A percentile compares a stretch with the other conserved stretches of the same genome.
Evolutionary conservation across 2,329 filamentous ascomycete genomes (phyloP).

Genomic region (Botrytis tulipae): DNA sequence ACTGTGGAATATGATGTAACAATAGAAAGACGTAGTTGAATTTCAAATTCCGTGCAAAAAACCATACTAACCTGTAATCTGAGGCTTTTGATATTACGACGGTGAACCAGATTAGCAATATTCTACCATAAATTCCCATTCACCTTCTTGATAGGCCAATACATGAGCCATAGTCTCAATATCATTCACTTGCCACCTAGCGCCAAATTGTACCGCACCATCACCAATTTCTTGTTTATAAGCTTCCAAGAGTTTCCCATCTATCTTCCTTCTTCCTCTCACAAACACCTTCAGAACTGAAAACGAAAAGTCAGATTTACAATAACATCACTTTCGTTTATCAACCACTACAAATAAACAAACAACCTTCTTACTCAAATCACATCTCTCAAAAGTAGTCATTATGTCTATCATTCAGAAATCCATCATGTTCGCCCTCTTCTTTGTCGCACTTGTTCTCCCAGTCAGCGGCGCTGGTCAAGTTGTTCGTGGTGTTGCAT

Average conservation of each 20-base stretch:
- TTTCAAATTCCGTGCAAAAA: background rate
- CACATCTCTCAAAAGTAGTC: background rate
- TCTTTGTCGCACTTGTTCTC: background rate
- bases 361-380: background rate
- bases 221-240: background rate
- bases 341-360: background rate
- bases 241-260: background rate
- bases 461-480: background rate
- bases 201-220: too few relatives aligned
- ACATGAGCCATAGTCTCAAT: background rate
- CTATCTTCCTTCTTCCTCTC: background rate
- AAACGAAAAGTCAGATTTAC: background rate
- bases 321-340: background rate
- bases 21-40: background rate
- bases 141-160: background rate
- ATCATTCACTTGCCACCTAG: constrained; percentile 8
- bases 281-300: background rate
- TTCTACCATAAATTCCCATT: background rate
- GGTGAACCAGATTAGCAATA: background rate
- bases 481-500: background rate
- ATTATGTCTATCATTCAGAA: background rate
- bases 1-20: background rate
- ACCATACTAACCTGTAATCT: background rate
- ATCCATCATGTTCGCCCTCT: background rate
- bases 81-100: background rate